Conservation (phyloP, 2,329 filamentous ascomycete species). For the Massarina eburnea region DNA sequence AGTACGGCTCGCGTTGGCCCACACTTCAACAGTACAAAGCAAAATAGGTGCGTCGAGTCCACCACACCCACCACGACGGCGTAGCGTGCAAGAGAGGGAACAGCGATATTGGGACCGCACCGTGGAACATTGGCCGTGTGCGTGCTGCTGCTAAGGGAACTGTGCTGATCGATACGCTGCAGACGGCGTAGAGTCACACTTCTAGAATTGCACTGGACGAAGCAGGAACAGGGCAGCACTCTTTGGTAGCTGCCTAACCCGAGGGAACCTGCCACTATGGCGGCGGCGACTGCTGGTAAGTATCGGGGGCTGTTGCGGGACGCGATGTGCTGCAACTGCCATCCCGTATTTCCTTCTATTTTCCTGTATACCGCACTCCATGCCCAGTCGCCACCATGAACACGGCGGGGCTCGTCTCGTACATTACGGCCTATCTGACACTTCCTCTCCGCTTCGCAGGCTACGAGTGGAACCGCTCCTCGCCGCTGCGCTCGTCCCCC, state of each 20-base stretch:
- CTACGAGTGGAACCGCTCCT: slow-evolving; percentile 46
- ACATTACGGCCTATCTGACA: slow-evolving; percentile 37
- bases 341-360: slow-evolving; percentile 23
- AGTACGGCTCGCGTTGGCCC: slow-evolving; percentile 31
- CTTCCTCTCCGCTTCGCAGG: slow-evolving; percentile 37
- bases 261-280: slow-evolving; percentile 37
- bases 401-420: slow-evolving; percentile 22
- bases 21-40: slow-evolving; percentile 22
- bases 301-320: slow-evolving; percentile 25
- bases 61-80: slow-evolving; percentile 9
- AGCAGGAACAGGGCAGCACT: slow-evolving; percentile 2
- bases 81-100: slow-evolving; percentile 1
- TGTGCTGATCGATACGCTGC: slow-evolving; percentile 16
- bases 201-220: slow-evolving; percentile 3
- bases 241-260: slow-evolving; percentile 19
- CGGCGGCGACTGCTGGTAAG: slow-evolving; percentile 46
- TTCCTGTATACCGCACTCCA: slow-evolving; percentile 11
- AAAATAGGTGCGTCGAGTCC: slow-evolving; percentile 35
- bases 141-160: slow-evolving; percentile 3
- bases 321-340: slow-evolving; percentile 17
- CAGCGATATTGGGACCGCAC: not conserved
- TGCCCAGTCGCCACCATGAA: slow-evolving; percentile 13
- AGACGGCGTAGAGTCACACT: slow-evolving; percentile 7
- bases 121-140: not conserved
- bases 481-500: slow-evolving; percentile 48